Base-by-base conservation (phyloP, 352 stramenopile species). In the Pythium oligandrum region DNA sequence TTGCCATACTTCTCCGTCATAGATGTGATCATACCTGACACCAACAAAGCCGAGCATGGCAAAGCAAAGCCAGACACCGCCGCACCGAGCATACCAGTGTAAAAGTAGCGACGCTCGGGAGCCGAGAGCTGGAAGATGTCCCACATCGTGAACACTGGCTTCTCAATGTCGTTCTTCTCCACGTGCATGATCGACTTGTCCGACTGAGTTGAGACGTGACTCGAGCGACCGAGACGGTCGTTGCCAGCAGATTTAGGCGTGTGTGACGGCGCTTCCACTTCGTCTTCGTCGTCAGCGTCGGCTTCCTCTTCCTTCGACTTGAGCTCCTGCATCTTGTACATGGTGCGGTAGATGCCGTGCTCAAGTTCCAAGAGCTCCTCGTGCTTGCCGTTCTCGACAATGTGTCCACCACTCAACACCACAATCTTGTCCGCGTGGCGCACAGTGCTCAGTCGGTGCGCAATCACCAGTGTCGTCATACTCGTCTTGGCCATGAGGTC, bases 231-330 rank as follows among this genome's bases (percentile, higher is more conserved):
- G 80, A 82, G 39, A n/a, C n/a, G n/a, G n/a, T n/a, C n/a, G n/a
- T n/a, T n/a, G n/a, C n/a, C n/a, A n/a, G n/a, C n/a, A n/a, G n/a
- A n/a, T n/a, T n/a, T n/a, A n/a, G n/a, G n/a, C n/a, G n/a, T n/a
- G n/a, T n/a, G n/a, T n/a, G n/a, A n/a, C 88, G 66, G 9, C 83
- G 83, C 55, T 96, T 96, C 8, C 78, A 71, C 17, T 86, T 55
- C 61, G 98, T 87, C 52, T 92, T 90, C 33, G 89, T 90, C 38
- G 72, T 90, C 26, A 97, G 66, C 33, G 71, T 65, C 8, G 58
- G 59, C 9, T 77, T 75, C 35, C 17, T 48, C 43, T 32, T 48
- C 43, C 7, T 48, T 48, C 7, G 43, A 48, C 43, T 26, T 8
- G 6, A 48, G 26, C 26, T 48, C 43, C 26, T 75, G 63, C 48